A percentile compares a stretch with the other conserved stretches of the same genome.
Evolutionary conservation across 2,329 filamentous ascomycete genomes (phyloP).

Genomic region (Penicillium sp.): DNA sequence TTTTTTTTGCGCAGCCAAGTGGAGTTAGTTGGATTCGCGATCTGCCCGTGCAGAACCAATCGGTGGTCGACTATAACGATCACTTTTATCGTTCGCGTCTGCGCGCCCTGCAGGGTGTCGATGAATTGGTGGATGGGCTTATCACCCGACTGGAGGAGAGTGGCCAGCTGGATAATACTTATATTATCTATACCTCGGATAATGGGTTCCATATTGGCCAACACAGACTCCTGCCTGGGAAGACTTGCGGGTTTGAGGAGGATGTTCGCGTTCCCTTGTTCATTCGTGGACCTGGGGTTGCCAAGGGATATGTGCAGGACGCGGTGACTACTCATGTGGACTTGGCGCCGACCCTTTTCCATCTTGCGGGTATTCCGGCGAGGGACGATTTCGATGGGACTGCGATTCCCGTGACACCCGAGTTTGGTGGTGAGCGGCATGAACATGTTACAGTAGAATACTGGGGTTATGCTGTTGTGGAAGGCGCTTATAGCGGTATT

Average conservation of each 20-base stretch:
- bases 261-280: constrained; percentile 61
- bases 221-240: constrained; percentile 58
- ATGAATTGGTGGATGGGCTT: constrained; percentile 53
- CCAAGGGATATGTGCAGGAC: constrained; percentile 41
- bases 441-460: constrained; percentile 61
- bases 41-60: constrained; percentile 46
- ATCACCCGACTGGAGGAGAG: constrained; percentile 43
- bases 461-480: constrained; percentile 47
- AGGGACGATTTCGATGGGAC: constrained; percentile 57
- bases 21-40: constrained; percentile 48
- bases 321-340: constrained; percentile 63
- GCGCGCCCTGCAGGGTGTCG: constrained; percentile 52
- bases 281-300: constrained; percentile 58
- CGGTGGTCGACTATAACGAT: constrained; percentile 52
- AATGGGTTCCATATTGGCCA: constrained; percentile 63
- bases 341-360: constrained; percentile 60
- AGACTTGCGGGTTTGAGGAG: constrained; percentile 58
- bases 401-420: constrained; percentile 46
- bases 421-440: constrained; percentile 32
- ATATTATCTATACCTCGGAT: constrained; percentile 61
- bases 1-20: constrained; percentile 29
- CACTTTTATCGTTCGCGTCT: constrained; percentile 52
- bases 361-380: constrained; percentile 40
- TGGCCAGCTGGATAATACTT: constrained; percentile 52
- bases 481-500: constrained; percentile 30